These are phyloP conservation scores for Populus simonii DNA, from an alignment of 345 rosid species.

Conservation along the genomic window DNA sequence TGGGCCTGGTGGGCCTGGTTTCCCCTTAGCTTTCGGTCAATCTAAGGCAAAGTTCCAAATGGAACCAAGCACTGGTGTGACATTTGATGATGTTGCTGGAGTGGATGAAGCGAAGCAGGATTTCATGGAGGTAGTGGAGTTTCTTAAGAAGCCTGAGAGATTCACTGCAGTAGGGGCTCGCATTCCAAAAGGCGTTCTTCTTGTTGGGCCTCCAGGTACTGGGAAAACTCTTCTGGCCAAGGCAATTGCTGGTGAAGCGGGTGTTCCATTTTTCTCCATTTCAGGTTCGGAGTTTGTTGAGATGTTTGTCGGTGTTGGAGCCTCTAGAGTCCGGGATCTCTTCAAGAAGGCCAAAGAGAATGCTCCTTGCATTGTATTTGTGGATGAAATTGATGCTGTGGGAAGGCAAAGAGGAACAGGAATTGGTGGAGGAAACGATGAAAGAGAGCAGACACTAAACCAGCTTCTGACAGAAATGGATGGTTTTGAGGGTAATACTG, in stretches of 20 bases:
- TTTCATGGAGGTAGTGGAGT: constrained; percentile 99
- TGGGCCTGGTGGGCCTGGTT: constrained; percentile 97
- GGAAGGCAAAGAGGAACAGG: constrained; percentile 95
- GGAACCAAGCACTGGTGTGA: constrained; percentile 98
- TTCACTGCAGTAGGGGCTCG: constrained; percentile 96
- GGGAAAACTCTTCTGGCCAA: constrained; percentile 99
- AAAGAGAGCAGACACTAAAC: constrained; percentile 96
- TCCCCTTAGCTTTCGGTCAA: constrained; percentile 83
- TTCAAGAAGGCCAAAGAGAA: constrained; percentile 94
- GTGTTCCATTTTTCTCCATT: constrained; percentile 92
- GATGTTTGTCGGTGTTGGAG: constrained; percentile 99
- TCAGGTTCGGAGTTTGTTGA: constrained; percentile 98
- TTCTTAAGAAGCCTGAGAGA: constrained; percentile 95
- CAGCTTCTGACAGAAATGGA: constrained; percentile 98
- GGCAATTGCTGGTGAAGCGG: constrained; percentile 99
- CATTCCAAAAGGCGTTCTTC: constrained; percentile 96
- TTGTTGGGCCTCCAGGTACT: constrained; percentile 97
- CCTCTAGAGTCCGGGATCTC: constrained; percentile 91
- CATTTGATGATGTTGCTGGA: constrained; percentile 98
- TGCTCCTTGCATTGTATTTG: constrained; percentile 97
- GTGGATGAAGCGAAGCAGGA: constrained; percentile 99
- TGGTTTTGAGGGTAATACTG: constrained; percentile 95
- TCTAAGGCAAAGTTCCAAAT: constrained; percentile 97
- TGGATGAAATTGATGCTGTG: constrained; percentile 97
- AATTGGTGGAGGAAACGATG: constrained; percentile 97